These are phyloP conservation scores for Aspergillus neotritici DNA, from an alignment of 2,329 filamentous ascomycete species.

Conservation along the genomic window DNA sequence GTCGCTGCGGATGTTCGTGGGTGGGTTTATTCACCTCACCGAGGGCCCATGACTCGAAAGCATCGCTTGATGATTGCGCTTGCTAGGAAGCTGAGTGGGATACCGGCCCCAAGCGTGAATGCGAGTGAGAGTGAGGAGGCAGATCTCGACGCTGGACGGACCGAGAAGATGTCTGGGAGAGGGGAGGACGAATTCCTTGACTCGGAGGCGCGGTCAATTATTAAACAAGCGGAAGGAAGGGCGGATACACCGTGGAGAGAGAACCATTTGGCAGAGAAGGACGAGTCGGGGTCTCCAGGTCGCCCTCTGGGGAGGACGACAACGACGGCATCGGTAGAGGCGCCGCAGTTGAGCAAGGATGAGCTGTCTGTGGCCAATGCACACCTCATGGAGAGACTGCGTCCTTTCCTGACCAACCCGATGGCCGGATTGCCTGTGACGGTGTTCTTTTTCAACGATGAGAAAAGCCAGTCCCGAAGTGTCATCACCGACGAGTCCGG, in stretches of 20 bases:
- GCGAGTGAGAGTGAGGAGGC: conserved; percentile 24
- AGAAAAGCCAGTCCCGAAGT: conserved; percentile 74
- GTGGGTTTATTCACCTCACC: conserved; percentile 87
- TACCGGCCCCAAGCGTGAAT: conserved; percentile 59
- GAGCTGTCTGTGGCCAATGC: conserved; percentile 76
- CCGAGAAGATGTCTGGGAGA: conserved; percentile 36
- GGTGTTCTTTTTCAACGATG: conserved; percentile 89
- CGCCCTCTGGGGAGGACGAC: conserved; percentile 39
- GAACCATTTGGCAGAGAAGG: conserved; percentile 47
- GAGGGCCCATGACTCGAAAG: conserved; percentile 76
- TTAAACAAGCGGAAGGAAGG: conserved; percentile 65
- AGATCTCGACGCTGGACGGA: conserved; percentile 3
- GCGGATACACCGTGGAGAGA: conserved; percentile 65
- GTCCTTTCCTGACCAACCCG: conserved; percentile 84
- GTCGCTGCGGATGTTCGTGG: conserved; percentile 93
- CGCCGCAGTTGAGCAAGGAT: conserved; percentile 56
- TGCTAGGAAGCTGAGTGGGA: conserved; percentile 79
- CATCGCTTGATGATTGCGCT: conserved; percentile 82
- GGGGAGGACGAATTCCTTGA: conserved; percentile 62
- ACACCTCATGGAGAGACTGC: conserved; percentile 79
- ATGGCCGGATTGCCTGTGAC: conserved; percentile 73
- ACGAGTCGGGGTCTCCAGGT: conserved; percentile 19
- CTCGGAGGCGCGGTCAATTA: conserved; percentile 69
- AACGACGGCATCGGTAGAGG: conserved; percentile 40
- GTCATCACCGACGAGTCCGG: conserved; percentile 82